Evolutionary conservation across 1,284 basidiomycete genomes (phyloP), one percentile per base, ranked within the genome.

Genomic region (Tausonia pullulans): DNA sequence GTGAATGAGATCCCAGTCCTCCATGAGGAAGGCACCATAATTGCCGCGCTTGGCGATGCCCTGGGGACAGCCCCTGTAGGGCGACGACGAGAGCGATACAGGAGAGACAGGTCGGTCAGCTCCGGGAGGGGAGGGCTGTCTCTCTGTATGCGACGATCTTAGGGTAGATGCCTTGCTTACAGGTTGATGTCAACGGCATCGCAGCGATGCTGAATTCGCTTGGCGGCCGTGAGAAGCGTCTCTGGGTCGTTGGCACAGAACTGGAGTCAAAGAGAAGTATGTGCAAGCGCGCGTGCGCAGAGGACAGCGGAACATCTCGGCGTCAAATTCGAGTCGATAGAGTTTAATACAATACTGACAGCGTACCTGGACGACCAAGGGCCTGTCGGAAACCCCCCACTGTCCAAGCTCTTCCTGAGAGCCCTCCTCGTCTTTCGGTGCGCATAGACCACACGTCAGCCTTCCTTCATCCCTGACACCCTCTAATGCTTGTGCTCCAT

Each of bases 121-220:
- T 27, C 27, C 27, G 27, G 27, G 27, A 27, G 27, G 27, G 27
- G 27, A 27, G 27, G 43, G 27, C 7, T 13, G 41, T 11, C 13
- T 50, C 11, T 41, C 49, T 45, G 9, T 14, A 13, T 43, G 55
- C 13, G 46, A 7, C 5, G 52, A 44, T 40, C 43, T 46, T 3
- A 6, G 48, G 51, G 14, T 6, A 39, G 3, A 43, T 27, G 27
- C 27, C 27, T 27, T 27, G 27, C 72, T 54, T 69, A 77, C 60
- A 98, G 81, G 75, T 98, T 98, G 75, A 98, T 82, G 74, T 98
- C 95, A 27, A 98, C 84, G 0, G 89, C 95, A 75, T 98, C 93
- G 71, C 89, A 91, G 64, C 86, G 80, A 3, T 80, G 76, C 73
- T 90, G 84, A 5, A 95, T 81, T 11, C 83, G 79, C 70, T 82